phyloP scores from a whole-genome alignment of 139 green algal species.

The Asterochloris sp. region DNA sequence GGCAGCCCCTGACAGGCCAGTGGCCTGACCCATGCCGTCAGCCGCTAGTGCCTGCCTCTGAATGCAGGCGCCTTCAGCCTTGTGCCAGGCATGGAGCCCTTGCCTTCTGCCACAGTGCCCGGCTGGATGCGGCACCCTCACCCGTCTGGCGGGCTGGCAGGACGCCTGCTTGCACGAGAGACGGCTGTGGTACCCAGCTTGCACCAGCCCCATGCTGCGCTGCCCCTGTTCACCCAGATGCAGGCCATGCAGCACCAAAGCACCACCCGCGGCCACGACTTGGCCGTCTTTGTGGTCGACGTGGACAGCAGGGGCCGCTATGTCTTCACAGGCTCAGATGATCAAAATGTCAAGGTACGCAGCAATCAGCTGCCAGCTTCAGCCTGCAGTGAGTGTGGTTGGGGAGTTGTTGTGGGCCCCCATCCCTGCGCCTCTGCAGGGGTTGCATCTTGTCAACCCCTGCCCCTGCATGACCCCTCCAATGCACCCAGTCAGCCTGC shows the following conservation, averaged over 20 bases:
- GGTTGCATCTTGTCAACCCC: not conserved
- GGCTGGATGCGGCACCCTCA: not conserved
- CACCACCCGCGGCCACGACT: slow-evolving; percentile 66
- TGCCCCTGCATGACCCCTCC: not conserved
- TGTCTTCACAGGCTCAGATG: slow-evolving; percentile 80
- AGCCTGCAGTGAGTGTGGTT: not conserved
- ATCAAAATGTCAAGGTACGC: slow-evolving; percentile 76
- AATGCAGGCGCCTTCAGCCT: too few relatives aligned
- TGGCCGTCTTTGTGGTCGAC: slow-evolving; percentile 68
- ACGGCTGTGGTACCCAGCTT: not conserved
- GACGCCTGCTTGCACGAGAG: not conserved
- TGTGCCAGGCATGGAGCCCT: too few relatives aligned
- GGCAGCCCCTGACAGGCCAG: too few relatives aligned
- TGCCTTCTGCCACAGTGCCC: not conserved
- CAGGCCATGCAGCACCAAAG: slow-evolving; percentile 40
- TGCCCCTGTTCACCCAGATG: not conserved
- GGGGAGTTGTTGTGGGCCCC: not conserved
- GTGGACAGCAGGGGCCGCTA: slow-evolving; percentile 49
- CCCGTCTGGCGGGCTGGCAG: not conserved
- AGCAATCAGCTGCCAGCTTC: not conserved
- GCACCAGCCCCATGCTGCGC: slow-evolving; percentile 11
- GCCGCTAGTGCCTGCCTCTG: too few relatives aligned
- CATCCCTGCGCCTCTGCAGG: too few relatives aligned
- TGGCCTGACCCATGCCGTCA: too few relatives aligned
- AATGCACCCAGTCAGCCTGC: not conserved